These are phyloP conservation scores for Symbiodinium pilosum DNA, from an alignment of 73 alveolate species.

Conservation along the genomic window DNA sequence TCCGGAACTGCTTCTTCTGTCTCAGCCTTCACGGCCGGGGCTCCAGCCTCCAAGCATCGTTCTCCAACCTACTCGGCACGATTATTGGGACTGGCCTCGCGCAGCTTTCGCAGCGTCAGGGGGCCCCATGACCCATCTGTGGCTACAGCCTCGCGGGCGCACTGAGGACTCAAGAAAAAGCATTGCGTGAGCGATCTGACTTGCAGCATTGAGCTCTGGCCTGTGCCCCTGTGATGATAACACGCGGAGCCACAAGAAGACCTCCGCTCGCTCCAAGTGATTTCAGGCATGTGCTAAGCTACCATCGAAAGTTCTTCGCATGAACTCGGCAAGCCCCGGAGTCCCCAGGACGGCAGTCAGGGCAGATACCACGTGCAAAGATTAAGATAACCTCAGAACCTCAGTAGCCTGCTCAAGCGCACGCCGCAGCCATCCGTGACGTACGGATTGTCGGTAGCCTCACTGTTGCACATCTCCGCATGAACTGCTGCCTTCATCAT, in stretches of 20 bases:
- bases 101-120: conserved; percentile 50
- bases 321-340: neutral
- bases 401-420: neutral
- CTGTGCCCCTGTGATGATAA: conserved; percentile 73
- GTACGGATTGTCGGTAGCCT: neutral
- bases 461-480: too few species aligned
- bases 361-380: neutral
- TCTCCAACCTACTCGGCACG: too few species aligned
- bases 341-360: too few species aligned
- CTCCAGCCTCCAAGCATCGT: too few species aligned
- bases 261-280: neutral
- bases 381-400: too few species aligned
- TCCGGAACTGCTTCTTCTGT: too few species aligned
- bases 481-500: too few species aligned
- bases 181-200: too few species aligned
- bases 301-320: neutral
- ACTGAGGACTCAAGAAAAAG: too few species aligned
- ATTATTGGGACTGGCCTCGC: neutral
- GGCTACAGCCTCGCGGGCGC: conserved; percentile 27
- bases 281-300: neutral
- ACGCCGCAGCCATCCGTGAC: conserved; percentile 91
- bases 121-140: conserved; percentile 70
- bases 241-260: conserved; percentile 72
- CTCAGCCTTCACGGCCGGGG: too few species aligned
- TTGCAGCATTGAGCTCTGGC: neutral